Percentiles rank a stretch among this genome's conserved stretches.
phyloP scores from a whole-genome alignment of 306 rosid genomes.

The Sicyos edulis region DNA sequence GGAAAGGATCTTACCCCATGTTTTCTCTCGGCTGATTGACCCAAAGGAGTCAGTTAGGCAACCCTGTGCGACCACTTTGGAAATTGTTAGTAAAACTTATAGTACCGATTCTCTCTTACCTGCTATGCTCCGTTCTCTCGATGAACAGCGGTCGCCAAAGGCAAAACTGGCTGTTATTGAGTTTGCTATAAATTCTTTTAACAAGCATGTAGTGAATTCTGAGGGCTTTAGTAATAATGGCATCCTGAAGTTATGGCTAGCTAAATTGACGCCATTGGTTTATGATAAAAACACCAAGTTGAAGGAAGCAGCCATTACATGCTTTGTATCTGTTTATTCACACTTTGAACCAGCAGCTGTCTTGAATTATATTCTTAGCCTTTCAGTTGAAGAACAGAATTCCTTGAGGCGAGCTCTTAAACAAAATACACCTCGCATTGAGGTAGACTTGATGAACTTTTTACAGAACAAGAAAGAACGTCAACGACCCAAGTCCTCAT shows the following conservation, averaged over 20 bases:
- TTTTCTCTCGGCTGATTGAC: constrained; percentile 92
- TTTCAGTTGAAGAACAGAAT: constrained; percentile 94
- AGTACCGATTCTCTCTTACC: constrained; percentile 84
- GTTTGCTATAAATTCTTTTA: constrained; percentile 78
- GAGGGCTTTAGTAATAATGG: constrained; percentile 86
- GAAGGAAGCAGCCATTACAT: constrained; percentile 90
- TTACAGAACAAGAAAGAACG: constrained; percentile 94
- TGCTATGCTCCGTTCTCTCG: constrained; percentile 89
- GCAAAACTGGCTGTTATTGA: constrained; percentile 97
- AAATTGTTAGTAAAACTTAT: constrained; percentile 75
- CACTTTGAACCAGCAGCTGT: constrained; percentile 86
- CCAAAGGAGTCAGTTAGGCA: constrained; percentile 95
- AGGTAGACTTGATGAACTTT: constrained; percentile 87
- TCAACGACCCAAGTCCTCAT: constrained; percentile 70
- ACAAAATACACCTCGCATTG: constrained; percentile 95
- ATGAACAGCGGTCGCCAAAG: constrained; percentile 98
- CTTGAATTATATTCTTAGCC: constrained; percentile 79
- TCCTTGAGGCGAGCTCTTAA: constrained; percentile 94
- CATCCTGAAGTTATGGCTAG: constrained; percentile 88
- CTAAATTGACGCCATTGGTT: constrained; percentile 79
- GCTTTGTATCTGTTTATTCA: constrained; percentile 88
- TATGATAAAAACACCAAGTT: constrained; percentile 86
- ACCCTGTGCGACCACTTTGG: constrained; percentile 77
- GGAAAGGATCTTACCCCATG: constrained; percentile 96
- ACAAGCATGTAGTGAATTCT: constrained; percentile 66